Evolutionary conservation across 495 filamentous ascomycete genomes (phyloP), one percentile per base, ranked within the genome.

Genomic region (Amniculicola lignicola): DNA sequence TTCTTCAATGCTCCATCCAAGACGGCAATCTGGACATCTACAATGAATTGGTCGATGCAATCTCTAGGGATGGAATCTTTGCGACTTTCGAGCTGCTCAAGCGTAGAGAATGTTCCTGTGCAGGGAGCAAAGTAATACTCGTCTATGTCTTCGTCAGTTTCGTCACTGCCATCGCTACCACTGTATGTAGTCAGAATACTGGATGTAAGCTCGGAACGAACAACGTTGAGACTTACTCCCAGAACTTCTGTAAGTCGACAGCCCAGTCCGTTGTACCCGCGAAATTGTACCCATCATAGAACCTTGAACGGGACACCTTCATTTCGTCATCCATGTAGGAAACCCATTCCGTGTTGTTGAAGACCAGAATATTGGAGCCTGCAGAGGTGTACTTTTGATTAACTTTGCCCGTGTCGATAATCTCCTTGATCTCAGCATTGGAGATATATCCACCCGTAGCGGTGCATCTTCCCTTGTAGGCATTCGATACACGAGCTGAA

Each of bases 361-460:
- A 79, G 5, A 76, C 67, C 2, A 77, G 7, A n/a, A 77, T 72
- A 48, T 75, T 60, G 14, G 69, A 73, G 48, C 67, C 57, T 19
- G 15, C n/a, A 10, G 27, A 3, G 3, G 14, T 49, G 10, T 10
- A 49, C 27, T 36, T 21, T 15, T 49, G 18, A 14, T 33, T 4
- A 16, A 31, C 35, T 5, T 47, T 29, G 10, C 16, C 35, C 1
- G 14, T 2, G 6, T 42, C 35, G 7, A 22, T 43, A 28, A 58
- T 53, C 12, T 58, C 47, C 9, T 42, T 2, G 15, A 58, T 51
- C 48, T 58, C 54, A 1, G 54, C 54, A 27, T 67, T 66, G 9
- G 68, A 60, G 4, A 70, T 62, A 37, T 66, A 62, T 0, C 70
- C 70, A 2, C 54, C 50, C 7, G 62, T 69, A 1, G 52, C 23